A percentile compares a stretch with the other conserved stretches of the same genome.
These are phyloP conservation scores for Sporothrix pseudoabietina DNA, from an alignment of 2,329 filamentous ascomycete genomes.

Conservation along the genomic window DNA sequence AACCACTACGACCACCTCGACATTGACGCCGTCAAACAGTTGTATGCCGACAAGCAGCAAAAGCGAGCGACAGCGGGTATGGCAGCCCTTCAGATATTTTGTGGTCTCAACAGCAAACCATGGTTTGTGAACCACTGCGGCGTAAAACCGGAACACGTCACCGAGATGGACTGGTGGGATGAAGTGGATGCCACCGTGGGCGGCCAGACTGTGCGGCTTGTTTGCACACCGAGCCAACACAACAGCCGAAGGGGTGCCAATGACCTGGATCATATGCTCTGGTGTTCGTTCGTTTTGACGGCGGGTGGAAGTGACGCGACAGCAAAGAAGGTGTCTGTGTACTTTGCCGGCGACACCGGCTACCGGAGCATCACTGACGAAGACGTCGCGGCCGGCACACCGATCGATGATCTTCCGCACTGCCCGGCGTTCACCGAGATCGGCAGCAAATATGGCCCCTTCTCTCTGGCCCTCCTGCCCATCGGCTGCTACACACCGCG, in stretches of 20 bases:
- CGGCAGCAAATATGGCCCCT: constrained; percentile 75
- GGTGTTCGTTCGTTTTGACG: constrained; percentile 64
- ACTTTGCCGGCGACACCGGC: constrained; percentile 71
- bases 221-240: constrained; percentile 71
- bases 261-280: constrained; percentile 64
- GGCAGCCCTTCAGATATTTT: constrained; percentile 60
- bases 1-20: constrained; percentile 62
- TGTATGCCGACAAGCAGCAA: constrained; percentile 42
- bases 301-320: neutral
- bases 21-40: constrained; percentile 47
- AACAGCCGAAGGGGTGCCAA: constrained; percentile 59
- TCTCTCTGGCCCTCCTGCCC: constrained; percentile 87
- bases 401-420: constrained; percentile 51
- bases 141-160: constrained; percentile 57
- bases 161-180: constrained; percentile 78
- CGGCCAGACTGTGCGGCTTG: constrained; percentile 53
- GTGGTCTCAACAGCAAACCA: constrained; percentile 64
- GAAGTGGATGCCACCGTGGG: constrained; percentile 44
- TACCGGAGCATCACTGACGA: constrained; percentile 46
- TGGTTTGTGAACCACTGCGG: constrained; percentile 63
- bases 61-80: neutral
- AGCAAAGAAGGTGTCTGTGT: constrained; percentile 54
- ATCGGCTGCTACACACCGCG: constrained; percentile 84
- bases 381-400: constrained; percentile 15
- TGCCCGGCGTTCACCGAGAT: constrained; percentile 88